Evolutionary conservation across 2,329 filamentous ascomycete genomes (phyloP).

Genomic region (Teratosphaeria zuluensis): DNA sequence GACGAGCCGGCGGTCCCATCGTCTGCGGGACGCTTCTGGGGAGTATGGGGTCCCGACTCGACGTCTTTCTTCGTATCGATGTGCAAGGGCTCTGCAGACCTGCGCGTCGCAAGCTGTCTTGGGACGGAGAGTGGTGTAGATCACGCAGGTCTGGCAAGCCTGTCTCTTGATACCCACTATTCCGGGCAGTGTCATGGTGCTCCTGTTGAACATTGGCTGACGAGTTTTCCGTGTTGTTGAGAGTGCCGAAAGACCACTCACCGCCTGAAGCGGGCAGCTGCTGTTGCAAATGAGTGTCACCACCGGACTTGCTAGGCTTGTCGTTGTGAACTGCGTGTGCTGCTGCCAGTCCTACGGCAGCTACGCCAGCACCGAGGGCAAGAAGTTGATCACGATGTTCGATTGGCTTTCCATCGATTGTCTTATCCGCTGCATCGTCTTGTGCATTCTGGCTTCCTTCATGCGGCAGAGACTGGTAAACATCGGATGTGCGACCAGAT

Average conservation of each 20-base stretch:
- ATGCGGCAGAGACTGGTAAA: not conserved
- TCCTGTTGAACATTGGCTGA: not conserved
- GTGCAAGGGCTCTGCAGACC: conserved; percentile 22
- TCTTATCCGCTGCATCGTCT: not conserved
- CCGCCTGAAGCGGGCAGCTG: not conserved
- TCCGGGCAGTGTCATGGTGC: conserved; percentile 24
- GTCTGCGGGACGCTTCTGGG: conserved; percentile 12
- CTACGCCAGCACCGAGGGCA: not conserved
- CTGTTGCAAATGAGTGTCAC: not conserved
- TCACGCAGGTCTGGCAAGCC: conserved; percentile 15
- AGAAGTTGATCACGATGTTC: not conserved
- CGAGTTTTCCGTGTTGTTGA: not conserved
- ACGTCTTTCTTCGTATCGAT: conserved; percentile 13
- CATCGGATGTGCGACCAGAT: not conserved
- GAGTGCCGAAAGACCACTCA: conserved; percentile 4
- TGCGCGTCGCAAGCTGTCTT: conserved; percentile 20
- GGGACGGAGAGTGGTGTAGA: conserved; percentile 9
- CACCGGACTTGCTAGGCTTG: not conserved
- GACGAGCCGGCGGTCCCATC: conserved; percentile 2
- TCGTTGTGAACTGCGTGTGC: not conserved
- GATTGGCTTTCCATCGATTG: no score
- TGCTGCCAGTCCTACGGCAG: not conserved
- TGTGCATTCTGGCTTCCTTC: not conserved
- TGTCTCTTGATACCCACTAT: conserved; percentile 34
- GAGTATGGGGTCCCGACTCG: conserved; percentile 10